Conservation (phyloP, 169 alveolate species). For the Plasmodium billcollinsi region DNA sequence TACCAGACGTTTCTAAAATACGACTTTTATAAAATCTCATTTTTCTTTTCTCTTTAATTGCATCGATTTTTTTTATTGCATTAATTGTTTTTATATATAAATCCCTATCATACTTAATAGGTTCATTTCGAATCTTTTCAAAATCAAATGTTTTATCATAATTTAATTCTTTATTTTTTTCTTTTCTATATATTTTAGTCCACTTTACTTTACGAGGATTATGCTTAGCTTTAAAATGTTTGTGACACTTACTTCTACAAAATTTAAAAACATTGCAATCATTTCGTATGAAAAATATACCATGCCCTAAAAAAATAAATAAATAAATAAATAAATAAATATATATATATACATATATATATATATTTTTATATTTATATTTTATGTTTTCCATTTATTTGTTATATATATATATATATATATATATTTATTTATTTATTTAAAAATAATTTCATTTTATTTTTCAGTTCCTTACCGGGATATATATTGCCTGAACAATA, state of each 20-base stretch:
- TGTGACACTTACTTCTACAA: slow-evolving; percentile 99
- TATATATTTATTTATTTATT: too few species aligned
- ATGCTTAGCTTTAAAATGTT: slow-evolving; percentile 97
- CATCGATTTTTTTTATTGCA: slow-evolving; percentile 96
- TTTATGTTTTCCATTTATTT: not conserved
- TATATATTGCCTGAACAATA: slow-evolving; percentile 96
- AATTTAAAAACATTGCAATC: slow-evolving; percentile 98
- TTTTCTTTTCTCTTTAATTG: slow-evolving; percentile 93
- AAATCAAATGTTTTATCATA: slow-evolving; percentile 96
- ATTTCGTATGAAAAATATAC: slow-evolving; percentile 97
- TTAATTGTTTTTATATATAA: slow-evolving; percentile 95
- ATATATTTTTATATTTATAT: not conserved
- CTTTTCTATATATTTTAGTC: slow-evolving; percentile 98
- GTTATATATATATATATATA: not conserved
- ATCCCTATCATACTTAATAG: slow-evolving; percentile 96
- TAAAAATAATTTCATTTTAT: too few species aligned
- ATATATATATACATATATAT: not conserved
- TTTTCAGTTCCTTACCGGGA: slow-evolving; percentile 88
- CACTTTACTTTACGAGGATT: slow-evolving; percentile 98
- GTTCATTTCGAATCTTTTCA: slow-evolving; percentile 97
- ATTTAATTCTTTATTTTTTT: slow-evolving; percentile 96
- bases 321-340: not conserved
- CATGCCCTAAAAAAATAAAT: slow-evolving; percentile 92
- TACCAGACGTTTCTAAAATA: slow-evolving; percentile 28
- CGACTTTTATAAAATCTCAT: slow-evolving; percentile 81